A percentile compares a stretch with the other conserved stretches of the same genome.
Conservation (phyloP, 164 flowering plant species). For the Vitis vinifera region ASM3070453v1 NC_081822.1:10122001-10122500, state of each 20-base stretch:
- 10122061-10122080: slow-evolving; percentile 90
- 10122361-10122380: slow-evolving; percentile 62
- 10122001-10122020: slow-evolving; percentile 87
- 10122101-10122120: slow-evolving; percentile 53
- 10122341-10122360: slow-evolving; percentile 61
- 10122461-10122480: too few relatives aligned
- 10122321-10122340: slow-evolving; percentile 54
- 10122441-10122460: too few relatives aligned
- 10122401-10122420: not conserved
- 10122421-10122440: too few relatives aligned
- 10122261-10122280: slow-evolving; percentile 44
- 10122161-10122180: slow-evolving; percentile 73
- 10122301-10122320: slow-evolving; percentile 66
- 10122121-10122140: slow-evolving; percentile 56
- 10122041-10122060: slow-evolving; percentile 83
- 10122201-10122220: slow-evolving; percentile 63
- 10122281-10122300: slow-evolving; percentile 45
- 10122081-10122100: slow-evolving; percentile 57
- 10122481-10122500: too few relatives aligned
- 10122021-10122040: slow-evolving; percentile 57
- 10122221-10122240: slow-evolving; percentile 51
- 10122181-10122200: slow-evolving; percentile 57
- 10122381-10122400: slow-evolving; percentile 28
- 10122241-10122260: slow-evolving; percentile 46
- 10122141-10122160: slow-evolving; percentile 54